These are phyloP conservation scores for Botrytis cinerea DNA, from an alignment of 2,329 filamentous ascomycete genomes.

Conservation along the genomic window DNA sequence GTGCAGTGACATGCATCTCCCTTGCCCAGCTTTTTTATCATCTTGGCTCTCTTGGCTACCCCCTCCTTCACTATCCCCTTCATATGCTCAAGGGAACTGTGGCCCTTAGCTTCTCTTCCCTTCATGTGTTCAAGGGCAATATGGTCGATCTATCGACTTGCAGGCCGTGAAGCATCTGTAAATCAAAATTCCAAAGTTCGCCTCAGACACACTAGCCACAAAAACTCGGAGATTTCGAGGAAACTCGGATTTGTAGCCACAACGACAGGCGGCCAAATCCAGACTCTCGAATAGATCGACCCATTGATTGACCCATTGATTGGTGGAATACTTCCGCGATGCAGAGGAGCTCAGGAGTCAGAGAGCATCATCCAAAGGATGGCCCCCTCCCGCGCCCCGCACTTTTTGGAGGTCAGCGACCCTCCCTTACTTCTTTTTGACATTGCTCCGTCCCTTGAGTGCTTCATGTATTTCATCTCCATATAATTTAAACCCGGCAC, in stretches of 20 bases:
- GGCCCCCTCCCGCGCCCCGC: conserved; percentile 9
- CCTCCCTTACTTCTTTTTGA: conserved; percentile 18
- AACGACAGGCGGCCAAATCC: not conserved
- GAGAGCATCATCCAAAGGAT: conserved; percentile 13
- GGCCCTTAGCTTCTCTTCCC: not conserved
- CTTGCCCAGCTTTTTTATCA: not conserved
- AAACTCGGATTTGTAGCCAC: conserved; percentile 11
- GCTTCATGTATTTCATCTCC: conserved; percentile 9
- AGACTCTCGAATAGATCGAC: not conserved
- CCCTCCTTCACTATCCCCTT: not conserved
- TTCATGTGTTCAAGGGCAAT: not conserved
- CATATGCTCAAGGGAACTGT: not conserved
- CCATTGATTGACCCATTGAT: not conserved
- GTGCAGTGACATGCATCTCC: conserved; percentile 5
- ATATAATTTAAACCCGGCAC: not conserved
- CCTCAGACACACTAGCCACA: conserved; percentile 14
- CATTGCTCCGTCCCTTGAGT: conserved; percentile 10
- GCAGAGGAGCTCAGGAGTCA: not conserved
- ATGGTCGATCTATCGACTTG: not conserved
- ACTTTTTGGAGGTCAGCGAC: conserved; percentile 2
- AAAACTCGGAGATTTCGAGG: not conserved
- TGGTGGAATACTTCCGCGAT: conserved; percentile 12
- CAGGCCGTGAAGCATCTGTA: not conserved
- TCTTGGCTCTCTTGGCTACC: conserved; percentile 5
- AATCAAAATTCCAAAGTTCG: not conserved